Evolutionary conservation across 2,329 filamentous ascomycete species (phyloP).

Genomic region (Cytospora mali): DNA sequence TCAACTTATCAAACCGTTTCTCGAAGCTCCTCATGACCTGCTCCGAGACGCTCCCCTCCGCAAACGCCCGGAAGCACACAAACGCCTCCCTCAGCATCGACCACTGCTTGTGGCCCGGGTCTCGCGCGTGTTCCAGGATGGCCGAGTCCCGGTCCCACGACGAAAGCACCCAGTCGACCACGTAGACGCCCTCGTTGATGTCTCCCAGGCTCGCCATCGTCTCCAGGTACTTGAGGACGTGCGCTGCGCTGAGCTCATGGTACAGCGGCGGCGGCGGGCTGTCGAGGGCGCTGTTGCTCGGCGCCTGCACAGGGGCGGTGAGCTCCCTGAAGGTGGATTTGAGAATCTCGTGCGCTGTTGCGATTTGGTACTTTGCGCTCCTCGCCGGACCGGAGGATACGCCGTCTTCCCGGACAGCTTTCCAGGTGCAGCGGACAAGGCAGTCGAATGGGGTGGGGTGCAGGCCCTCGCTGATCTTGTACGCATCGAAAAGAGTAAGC

Average conservation of each 20-base stretch:
- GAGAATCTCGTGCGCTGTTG: slow-evolving; percentile 26
- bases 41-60: slow-evolving; percentile 44
- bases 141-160: slow-evolving; percentile 44
- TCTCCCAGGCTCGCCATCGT: slow-evolving; percentile 65
- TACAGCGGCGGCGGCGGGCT: slow-evolving; percentile 37
- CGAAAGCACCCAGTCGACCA: slow-evolving; percentile 61
- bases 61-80: slow-evolving; percentile 50
- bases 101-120: slow-evolving; percentile 40
- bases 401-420: slow-evolving; percentile 31
- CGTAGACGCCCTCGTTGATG: slow-evolving; percentile 56
- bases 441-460: slow-evolving; percentile 42
- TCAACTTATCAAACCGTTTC: slow-evolving; percentile 33
- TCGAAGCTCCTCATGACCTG: slow-evolving; percentile 39
- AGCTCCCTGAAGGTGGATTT: slow-evolving; percentile 32
- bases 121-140: slow-evolving; percentile 41
- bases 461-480: slow-evolving; percentile 37
- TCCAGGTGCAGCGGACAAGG: slow-evolving; percentile 40
- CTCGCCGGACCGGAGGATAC: not conserved
- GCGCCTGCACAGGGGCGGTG: slow-evolving; percentile 31
- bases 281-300: slow-evolving; percentile 29
- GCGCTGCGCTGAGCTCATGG: slow-evolving; percentile 47
- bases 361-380: slow-evolving; percentile 24
- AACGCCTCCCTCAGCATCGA: slow-evolving; percentile 36
- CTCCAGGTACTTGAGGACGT: slow-evolving; percentile 63
- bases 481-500: slow-evolving; percentile 36